phyloP scores from a whole-genome alignment of 208 protist species.

The Endotrypanum monterogeii region DNA sequence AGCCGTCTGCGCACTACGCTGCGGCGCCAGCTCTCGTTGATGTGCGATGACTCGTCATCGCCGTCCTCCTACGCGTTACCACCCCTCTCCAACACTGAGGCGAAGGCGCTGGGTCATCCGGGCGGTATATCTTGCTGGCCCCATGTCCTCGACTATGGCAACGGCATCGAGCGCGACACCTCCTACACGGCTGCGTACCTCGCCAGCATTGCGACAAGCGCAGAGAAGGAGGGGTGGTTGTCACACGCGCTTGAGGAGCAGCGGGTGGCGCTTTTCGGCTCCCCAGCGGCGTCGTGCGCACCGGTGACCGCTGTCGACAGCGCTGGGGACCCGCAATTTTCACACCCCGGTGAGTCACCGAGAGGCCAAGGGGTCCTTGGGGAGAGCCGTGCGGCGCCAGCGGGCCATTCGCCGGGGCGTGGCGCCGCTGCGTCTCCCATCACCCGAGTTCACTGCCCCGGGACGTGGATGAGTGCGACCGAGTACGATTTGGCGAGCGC shows the following conservation, averaged over 20 bases:
- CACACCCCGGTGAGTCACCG: not conserved
- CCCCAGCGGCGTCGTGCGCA: conserved; percentile 1
- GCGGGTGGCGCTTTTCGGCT: conserved; percentile 16
- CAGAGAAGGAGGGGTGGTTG: conserved; percentile 45
- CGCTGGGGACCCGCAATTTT: not conserved
- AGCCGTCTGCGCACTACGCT: conserved; percentile 19
- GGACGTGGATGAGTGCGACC: conserved; percentile 21
- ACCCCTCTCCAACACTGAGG: conserved; percentile 17
- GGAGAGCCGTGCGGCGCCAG: not conserved
- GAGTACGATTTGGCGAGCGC: conserved; percentile 35
- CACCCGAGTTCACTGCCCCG: not conserved
- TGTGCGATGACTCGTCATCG: not conserved
- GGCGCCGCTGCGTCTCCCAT: not conserved
- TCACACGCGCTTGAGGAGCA: conserved; percentile 11
- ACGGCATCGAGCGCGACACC: conserved; percentile 54
- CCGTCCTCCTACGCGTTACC: not conserved
- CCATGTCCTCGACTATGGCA: conserved; percentile 42
- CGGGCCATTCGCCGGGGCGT: not conserved
- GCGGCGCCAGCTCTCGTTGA: conserved; percentile 25
- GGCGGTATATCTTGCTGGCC: conserved; percentile 63
- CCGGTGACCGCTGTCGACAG: not conserved
- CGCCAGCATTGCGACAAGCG: conserved; percentile 37
- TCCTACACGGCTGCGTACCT: conserved; percentile 54
- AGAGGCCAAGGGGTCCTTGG: not conserved
- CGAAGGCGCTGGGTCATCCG: conserved; percentile 23